Evolutionary conservation across 768 basidiomycete species (phyloP), one percentile per base, ranked within the genome.

Genomic region (Podaxis rugospora): DNA sequence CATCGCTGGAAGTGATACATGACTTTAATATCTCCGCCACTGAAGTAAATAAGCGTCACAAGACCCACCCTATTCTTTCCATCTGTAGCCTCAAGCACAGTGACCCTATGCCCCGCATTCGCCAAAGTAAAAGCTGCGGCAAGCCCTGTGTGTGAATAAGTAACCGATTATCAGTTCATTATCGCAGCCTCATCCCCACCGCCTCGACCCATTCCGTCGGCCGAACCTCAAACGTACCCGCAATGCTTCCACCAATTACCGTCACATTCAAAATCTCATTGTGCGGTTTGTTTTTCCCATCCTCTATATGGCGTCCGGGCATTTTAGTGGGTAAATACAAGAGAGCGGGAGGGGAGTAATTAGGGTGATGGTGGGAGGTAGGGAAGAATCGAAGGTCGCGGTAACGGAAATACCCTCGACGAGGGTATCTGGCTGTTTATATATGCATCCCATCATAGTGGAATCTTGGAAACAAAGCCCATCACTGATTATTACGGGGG

Each of bases 91-190:
- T 88, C 87, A 21, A 88, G 68, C 2, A 89, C 78, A 1, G 78
- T 72, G n/a, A 87, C 86, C 35, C 75, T 71, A 70, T 89, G 87
- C 5, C 87, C 87, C 5, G 80, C 80, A 65, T 77, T 78, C 49
- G 76, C 76, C 44, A 89, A 74, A 14, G 81, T 74, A 64, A 79
- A 81, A 3, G 86, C 86, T 37, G 79, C 73, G 2, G 86, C 79
- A 51, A 86, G 72, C 9, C 87, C 87, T 57, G 21, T 18, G 21
- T 18, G 25, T 56, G 14, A 40, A 47, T 7, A 16, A 50, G 44
- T 18, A 14, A 14, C 14, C 54, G 25, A 55, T 25, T 13, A 55
- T 55, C 37, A 40, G 16, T 42, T 14, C 40, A 36, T 49, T 55
- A 39, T 37, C 54, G 27, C 40, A 36, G 50, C 37, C 42, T 49